Base-by-base conservation (phyloP, 495 filamentous ascomycete species). In the Lepraria neglecta region DNA sequence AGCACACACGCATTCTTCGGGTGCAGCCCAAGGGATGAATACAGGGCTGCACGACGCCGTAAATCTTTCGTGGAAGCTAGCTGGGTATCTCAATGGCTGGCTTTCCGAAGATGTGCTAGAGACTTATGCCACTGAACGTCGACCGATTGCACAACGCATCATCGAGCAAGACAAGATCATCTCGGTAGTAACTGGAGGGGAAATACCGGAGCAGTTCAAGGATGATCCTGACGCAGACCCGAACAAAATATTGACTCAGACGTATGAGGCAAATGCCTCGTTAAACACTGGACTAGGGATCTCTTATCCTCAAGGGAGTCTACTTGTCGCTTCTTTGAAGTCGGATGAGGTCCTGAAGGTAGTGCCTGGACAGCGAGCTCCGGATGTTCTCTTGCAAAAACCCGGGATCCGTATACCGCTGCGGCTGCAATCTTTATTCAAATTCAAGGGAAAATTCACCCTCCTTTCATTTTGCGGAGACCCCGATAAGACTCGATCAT, bases 1-100 rank as follows among this genome's bases (percentile, higher is more conserved):
- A 1, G 74, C 72, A 27, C 78, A 83, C 56, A 82, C 77, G 0
- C 79, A 80, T 62, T 73, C 70, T 9, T 77, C 75, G 5, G 75
- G 73, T 11, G 78, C 73, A 27, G 80, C 77, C 0, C 79, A 83
- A 58, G 80, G 79, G 4, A 75, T 81, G 77, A 83, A 82, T 64
- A 76, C 76, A 0, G 77, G 76, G 4, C 68, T 83, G n/a, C 76
- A 80, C 50, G 80, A 83, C 59, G 74, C 76, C 7, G 76, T 77
- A n/a, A 81, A 81, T 58, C 69, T 83, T 0, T 67, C 67, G 0
- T 83, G 79, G 78, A 82, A 83, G 63, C 63, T 83, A 10, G 72
- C 72, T 7, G 67, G 74, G 17, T 72, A 76, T 3, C 65, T 82
- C 44, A 65, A 69, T 30, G 74, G 74, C 10, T 33, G 71, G 11